Percentiles rank a stretch among this genome's conserved stretches.
These are phyloP conservation scores for Proliferodiscus dingleyae DNA, from an alignment of 2,329 filamentous ascomycete genomes.

Conservation along the genomic window DNA sequence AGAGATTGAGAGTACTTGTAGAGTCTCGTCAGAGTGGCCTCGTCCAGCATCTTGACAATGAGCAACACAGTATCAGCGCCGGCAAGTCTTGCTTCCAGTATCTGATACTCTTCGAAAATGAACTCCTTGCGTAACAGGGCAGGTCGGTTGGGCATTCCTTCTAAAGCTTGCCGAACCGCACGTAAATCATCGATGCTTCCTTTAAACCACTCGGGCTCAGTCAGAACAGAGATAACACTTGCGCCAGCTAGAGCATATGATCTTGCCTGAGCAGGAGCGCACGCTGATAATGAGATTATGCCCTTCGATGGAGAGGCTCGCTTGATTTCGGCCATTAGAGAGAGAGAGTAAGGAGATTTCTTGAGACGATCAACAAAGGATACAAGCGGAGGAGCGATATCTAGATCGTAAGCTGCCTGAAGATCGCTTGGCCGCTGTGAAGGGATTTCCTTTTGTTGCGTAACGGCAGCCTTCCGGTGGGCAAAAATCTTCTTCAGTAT, in stretches of 20 bases:
- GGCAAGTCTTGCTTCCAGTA: conserved; percentile 85
- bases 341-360: conserved; percentile 80
- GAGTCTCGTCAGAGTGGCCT: conserved; percentile 65
- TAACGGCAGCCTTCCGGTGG: conserved; percentile 70
- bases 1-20: conserved; percentile 86
- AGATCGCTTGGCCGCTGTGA: conserved; percentile 80
- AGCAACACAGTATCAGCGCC: conserved; percentile 92
- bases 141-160: conserved; percentile 86
- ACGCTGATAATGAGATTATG: conserved; percentile 80
- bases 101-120: conserved; percentile 97
- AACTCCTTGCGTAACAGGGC: conserved; percentile 95
- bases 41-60: conserved; percentile 96
- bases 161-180: conserved; percentile 80
- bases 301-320: conserved; percentile 95
- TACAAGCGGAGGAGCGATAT: conserved; percentile 78
- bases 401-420: conserved; percentile 79
- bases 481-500: conserved; percentile 90
- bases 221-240: conserved; percentile 96
- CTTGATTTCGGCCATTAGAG: conserved; percentile 96
- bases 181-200: conserved; percentile 91
- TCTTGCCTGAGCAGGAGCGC: conserved; percentile 82
- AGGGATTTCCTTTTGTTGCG: conserved; percentile 75
- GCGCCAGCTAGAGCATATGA: conserved; percentile 92
- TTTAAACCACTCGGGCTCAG: conserved; percentile 98
- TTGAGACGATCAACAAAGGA: conserved; percentile 74